Conservation (phyloP, 1,139 yeast species). For the Debaryomyces subglobosus region DNA sequence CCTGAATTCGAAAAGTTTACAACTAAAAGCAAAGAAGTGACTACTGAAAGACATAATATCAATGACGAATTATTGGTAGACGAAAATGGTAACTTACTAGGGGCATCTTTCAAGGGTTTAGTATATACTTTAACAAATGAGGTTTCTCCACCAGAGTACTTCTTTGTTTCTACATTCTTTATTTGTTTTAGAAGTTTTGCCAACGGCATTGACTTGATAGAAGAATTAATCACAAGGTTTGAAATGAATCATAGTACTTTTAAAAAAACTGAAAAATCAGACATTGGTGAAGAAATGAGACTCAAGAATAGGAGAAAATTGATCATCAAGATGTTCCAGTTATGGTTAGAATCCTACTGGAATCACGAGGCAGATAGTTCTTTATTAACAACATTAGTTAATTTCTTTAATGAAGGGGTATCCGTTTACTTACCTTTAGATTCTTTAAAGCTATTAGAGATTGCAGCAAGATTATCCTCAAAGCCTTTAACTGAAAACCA, state of each 20-base stretch:
- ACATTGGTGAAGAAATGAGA: conserved; percentile 51
- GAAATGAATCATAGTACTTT: conserved; percentile 43
- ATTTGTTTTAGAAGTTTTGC: conserved; percentile 80
- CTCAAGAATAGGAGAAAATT: conserved; percentile 67
- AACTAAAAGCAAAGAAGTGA: conserved; percentile 16
- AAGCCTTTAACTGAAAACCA: conserved; percentile 36
- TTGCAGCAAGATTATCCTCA: conserved; percentile 58
- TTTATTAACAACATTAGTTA: conserved; percentile 67
- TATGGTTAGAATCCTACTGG: conserved; percentile 94
- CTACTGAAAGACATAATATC: conserved; percentile 18
- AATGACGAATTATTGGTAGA: conserved; percentile 54
- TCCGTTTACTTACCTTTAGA: conserved; percentile 62
- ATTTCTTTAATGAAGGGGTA: conserved; percentile 77
- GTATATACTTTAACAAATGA: conserved; percentile 76
- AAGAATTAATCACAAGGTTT: conserved; percentile 68
- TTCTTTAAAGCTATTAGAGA: conserved; percentile 60
- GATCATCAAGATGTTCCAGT: conserved; percentile 67
- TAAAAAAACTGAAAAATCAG: conserved; percentile 33
- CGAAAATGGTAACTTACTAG: conserved; percentile 58
- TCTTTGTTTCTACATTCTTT: conserved; percentile 76
- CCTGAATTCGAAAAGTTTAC: conserved; percentile 44
- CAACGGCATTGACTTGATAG: conserved; percentile 67
- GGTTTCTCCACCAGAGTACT: conserved; percentile 65
- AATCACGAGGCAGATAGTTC: conserved; percentile 60
- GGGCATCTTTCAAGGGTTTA: conserved; percentile 79